Base-by-base conservation (phyloP, 2,329 filamentous ascomycete species). In the Cladophialophora carrionii region DNA sequence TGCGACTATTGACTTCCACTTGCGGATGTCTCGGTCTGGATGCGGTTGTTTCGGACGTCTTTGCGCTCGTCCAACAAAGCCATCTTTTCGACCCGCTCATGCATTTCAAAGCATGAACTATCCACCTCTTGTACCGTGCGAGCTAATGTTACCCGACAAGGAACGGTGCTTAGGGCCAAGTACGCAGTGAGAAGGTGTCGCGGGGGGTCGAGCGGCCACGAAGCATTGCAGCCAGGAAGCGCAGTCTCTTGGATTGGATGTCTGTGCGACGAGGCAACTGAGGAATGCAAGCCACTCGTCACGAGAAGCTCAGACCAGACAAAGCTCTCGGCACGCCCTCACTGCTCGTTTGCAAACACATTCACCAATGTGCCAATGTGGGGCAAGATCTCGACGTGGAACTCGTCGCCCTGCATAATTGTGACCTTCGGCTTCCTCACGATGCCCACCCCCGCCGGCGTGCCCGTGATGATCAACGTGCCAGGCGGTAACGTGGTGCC, bases 361-460 rank as follows among this genome's bases (percentile, higher is more conserved):
- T 77, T 83, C 34, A 81, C 75, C 68, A 83, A 71, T 0, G 82
- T 84, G 9, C 81, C 82, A 57, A 84, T 78, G 71, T 81, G 72
- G 14, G 81, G 81, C 59, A 79, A 68, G 63, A 84, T 75, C 75
- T 83, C 80, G 4, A 84, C 80, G 0, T 76, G 73, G 68, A 84
- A 82, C 66, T 77, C 75, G 70, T 80, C 78, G 4, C 75, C 76
- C 54, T 76, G 65, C 14, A 72, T 73, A 46, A 81, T 64, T 6
- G 74, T 75, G 24, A 79, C 72, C 57, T 79, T 79, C 0, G 78
- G 78, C 32, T 76, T 75, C 37, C 77, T 73, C 70, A 77, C 77
- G 2, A 76, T 74, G 4, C 80, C 80, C 20, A 82, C 79, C 26
- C 80, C 79, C 0, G 76, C 74, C 0, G 76, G 76, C 1, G 80